Percentiles rank a stretch among this genome's conserved stretches.
These are phyloP conservation scores for Metschnikowia cubensis DNA, from an alignment of 805 yeast genomes.

Conservation along the genomic window DNA sequence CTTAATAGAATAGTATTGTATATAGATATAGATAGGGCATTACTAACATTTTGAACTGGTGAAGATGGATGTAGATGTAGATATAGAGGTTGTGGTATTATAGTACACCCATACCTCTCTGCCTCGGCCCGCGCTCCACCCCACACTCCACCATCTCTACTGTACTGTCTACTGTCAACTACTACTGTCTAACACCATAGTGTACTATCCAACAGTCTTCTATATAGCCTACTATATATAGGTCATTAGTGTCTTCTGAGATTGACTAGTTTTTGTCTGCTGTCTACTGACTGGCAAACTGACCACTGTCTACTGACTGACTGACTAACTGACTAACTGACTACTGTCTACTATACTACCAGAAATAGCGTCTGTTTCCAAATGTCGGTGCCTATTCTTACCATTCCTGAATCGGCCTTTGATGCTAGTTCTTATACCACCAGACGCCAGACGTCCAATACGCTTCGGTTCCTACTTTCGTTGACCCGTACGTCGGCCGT, in stretches of 20 bases:
- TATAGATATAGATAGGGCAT: conserved; percentile 7
- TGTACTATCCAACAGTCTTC: too few relatives aligned
- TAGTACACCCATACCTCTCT: conserved; percentile 11
- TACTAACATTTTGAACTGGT: too few relatives aligned
- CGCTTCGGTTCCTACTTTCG: conserved; percentile 25
- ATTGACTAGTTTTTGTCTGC: too few relatives aligned
- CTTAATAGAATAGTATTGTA: conserved; percentile 21
- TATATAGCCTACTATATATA: too few relatives aligned
- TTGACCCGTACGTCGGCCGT: conserved; percentile 35
- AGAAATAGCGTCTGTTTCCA: too few relatives aligned
- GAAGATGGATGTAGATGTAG: too few relatives aligned
- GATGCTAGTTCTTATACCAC: conserved; percentile 26
- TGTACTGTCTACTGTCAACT: background rate
- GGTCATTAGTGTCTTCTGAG: too few relatives aligned
- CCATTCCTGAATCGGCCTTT: conserved; percentile 41
- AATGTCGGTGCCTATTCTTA: conserved; percentile 30
- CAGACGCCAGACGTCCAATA: conserved; percentile 20
- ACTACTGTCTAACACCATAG: background rate
- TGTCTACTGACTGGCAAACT: too few relatives aligned
- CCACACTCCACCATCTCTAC: background rate
- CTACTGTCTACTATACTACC: too few relatives aligned
- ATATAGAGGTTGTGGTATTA: too few relatives aligned
- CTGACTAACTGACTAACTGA: too few relatives aligned
- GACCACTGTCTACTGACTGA: too few relatives aligned
- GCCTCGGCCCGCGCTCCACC: conserved; percentile 7